Evolutionary conservation across 768 basidiomycete species (phyloP).

Genomic region (Pleurotus cornucopiae): DNA sequence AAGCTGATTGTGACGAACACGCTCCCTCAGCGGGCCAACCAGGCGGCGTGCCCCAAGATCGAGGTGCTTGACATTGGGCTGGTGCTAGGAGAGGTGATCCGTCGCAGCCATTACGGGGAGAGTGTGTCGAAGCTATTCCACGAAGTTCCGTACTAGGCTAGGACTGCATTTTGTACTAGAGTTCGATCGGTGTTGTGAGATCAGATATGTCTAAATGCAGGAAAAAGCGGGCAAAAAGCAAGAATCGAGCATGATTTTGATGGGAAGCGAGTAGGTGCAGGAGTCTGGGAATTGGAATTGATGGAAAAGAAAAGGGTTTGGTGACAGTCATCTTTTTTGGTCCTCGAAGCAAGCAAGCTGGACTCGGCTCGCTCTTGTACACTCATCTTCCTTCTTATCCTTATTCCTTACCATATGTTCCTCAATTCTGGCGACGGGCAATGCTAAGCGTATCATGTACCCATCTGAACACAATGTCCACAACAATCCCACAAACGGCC

Average conservation of each 20-base stretch:
- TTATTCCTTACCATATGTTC: constrained; percentile 23
- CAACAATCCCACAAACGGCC: constrained; percentile 18
- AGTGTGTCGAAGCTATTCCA: constrained; percentile 86
- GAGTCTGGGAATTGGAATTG: constrained; percentile 7
- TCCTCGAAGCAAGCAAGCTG: constrained; percentile 10
- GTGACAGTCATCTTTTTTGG: constrained; percentile 10
- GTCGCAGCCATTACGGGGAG: constrained; percentile 96
- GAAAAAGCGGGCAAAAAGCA: not conserved
- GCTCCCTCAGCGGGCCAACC: constrained; percentile 82
- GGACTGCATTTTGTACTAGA: not conserved
- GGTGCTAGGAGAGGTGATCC: constrained; percentile 93
- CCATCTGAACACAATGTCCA: constrained; percentile 42
- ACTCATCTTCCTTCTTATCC: constrained; percentile 7
- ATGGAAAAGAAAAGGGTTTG: constrained; percentile 11
- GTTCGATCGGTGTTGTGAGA: not conserved
- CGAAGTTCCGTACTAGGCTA: constrained; percentile 76
- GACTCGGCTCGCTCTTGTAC: constrained; percentile 8
- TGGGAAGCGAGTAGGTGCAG: constrained; percentile 6
- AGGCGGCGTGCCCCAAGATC: constrained; percentile 68
- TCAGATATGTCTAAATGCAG: constrained; percentile 10
- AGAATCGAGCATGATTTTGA: not conserved
- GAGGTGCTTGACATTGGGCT: constrained; percentile 94
- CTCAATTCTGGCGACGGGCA: constrained; percentile 31
- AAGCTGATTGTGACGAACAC: constrained; percentile 99
- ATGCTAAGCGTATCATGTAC: constrained; percentile 63